Evolutionary conservation across 2,329 filamentous ascomycete genomes (phyloP).

Genomic region (Ilyonectria robusta): DNA sequence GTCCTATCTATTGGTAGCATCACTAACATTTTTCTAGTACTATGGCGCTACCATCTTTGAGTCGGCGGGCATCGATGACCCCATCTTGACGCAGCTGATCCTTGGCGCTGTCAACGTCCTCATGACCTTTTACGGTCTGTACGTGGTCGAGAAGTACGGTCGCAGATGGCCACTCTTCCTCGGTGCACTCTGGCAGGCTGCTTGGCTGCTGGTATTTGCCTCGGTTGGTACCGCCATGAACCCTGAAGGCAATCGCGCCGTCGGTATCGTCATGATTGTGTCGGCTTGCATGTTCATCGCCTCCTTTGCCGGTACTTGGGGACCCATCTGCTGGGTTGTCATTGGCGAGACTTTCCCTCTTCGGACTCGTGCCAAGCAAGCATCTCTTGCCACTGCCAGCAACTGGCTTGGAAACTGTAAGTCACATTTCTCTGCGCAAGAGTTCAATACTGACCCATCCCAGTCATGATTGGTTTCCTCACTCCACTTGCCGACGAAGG

Average conservation of each 20-base stretch:
- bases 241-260: slow-evolving; percentile 59
- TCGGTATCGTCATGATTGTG: slow-evolving; percentile 79
- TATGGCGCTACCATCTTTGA: slow-evolving; percentile 79
- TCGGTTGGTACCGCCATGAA: slow-evolving; percentile 65
- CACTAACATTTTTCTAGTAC: slow-evolving; percentile 45
- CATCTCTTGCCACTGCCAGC: slow-evolving; percentile 66
- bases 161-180: slow-evolving; percentile 77
- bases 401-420: slow-evolving; percentile 74
- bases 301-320: slow-evolving; percentile 79
- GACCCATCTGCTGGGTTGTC: slow-evolving; percentile 78
- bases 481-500: slow-evolving; percentile 75
- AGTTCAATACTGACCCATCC: slow-evolving; percentile 21
- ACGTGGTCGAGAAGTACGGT: slow-evolving; percentile 77
- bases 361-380: slow-evolving; percentile 68
- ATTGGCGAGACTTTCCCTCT: slow-evolving; percentile 77
- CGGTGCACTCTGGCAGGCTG: slow-evolving; percentile 77
- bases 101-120: slow-evolving; percentile 77
- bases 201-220: slow-evolving; percentile 76
- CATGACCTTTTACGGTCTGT: slow-evolving; percentile 77
- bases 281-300: slow-evolving; percentile 82
- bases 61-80: slow-evolving; percentile 76
- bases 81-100: slow-evolving; percentile 78
- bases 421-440: neutral
- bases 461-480: slow-evolving; percentile 76
- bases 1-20: neutral